A percentile compares a stretch with the other conserved stretches of the same genome.
Conservation (phyloP, 805 yeast genomes). For the Cyberlindnera xishuangbannaensis region DNA sequence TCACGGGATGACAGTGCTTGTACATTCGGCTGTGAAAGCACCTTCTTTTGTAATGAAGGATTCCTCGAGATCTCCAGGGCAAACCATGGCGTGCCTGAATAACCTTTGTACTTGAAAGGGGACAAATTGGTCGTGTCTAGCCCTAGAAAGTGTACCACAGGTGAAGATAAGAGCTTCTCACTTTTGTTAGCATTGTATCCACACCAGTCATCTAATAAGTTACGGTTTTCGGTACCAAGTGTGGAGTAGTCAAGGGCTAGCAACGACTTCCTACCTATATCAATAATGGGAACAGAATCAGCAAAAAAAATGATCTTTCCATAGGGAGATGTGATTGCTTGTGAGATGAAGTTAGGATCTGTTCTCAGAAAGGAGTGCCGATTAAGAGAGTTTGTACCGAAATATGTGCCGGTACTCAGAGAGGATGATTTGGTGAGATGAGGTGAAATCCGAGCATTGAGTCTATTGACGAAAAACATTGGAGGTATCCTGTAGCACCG, state of each 20-base stretch:
- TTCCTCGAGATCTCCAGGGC: constrained; percentile 50
- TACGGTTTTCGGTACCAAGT: background rate
- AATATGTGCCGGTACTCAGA: no score
- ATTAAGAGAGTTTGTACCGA: background rate
- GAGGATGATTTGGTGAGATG: no score
- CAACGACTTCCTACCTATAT: background rate
- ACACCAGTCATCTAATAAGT: background rate
- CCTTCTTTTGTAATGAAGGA: constrained; percentile 9
- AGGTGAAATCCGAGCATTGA: no score
- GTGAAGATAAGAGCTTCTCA: constrained; percentile 8
- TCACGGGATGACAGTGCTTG: constrained; percentile 18
- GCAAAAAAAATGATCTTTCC: background rate
- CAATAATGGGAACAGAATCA: background rate
- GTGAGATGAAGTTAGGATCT: background rate
- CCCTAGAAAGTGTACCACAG: constrained; percentile 35
- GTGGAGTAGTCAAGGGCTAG: background rate
- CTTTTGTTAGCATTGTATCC: background rate
- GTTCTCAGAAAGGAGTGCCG: background rate
- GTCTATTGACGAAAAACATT: no score
- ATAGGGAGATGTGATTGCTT: background rate
- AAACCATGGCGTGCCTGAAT: constrained; percentile 58
- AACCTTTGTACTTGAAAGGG: constrained; percentile 40
- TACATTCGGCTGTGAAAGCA: constrained; percentile 4
- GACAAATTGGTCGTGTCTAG: constrained; percentile 31
- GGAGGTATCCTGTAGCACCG: no score